Base-by-base conservation (phyloP, 1,284 basidiomycete species). In the Lignosus rhinocerotis region DNA sequence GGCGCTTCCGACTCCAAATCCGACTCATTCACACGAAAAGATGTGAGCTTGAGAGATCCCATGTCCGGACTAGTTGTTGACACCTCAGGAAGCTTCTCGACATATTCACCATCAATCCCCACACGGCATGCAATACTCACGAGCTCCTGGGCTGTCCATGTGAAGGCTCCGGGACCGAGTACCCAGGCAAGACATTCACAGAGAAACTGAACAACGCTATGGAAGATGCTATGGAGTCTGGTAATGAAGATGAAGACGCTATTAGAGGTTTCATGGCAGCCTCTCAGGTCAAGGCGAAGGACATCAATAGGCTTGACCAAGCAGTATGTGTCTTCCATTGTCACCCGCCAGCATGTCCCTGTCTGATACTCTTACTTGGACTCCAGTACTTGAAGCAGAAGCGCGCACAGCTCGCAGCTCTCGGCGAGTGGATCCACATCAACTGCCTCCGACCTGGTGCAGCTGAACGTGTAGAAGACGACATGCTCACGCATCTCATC, bases 381-480 rank as follows among this genome's bases (percentile, higher is more conserved):
- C 11, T 55, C 19, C 63, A 93, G 91, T 85, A 88, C 62, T 71
- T 86, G 55, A 80, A 82, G 66, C 90, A 87, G 69, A 90, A 90
- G 75, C 87, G 86, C 64, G 82, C 80, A 3, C 92, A 86, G 59
- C 83, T 98, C 12, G 90, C 92, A 2, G 84, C 92, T 1, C 80
- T 98, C 36, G 88, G 88, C 56, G 85, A 92, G 67, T 98, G 95
- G 95, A 88, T 82, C 16, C 96, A 98, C 69, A 85, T 95, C 69
- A 88, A 90, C 66, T 88, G 87, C 65, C 74, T 93, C 16, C 76
- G 73, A 48, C 64, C 73, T 12, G 72, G 74, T 16, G 76, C 80
- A 3, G 69, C 68, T 42, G 76, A 81, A 14, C 74, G 78, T 30
- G 77, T 92, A 47, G 79, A 83, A 45, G 90, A 93, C 68, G 78